Evolutionary conservation across 805 yeast species (phyloP).

Genomic region (Cyberlindnera japonica): DNA sequence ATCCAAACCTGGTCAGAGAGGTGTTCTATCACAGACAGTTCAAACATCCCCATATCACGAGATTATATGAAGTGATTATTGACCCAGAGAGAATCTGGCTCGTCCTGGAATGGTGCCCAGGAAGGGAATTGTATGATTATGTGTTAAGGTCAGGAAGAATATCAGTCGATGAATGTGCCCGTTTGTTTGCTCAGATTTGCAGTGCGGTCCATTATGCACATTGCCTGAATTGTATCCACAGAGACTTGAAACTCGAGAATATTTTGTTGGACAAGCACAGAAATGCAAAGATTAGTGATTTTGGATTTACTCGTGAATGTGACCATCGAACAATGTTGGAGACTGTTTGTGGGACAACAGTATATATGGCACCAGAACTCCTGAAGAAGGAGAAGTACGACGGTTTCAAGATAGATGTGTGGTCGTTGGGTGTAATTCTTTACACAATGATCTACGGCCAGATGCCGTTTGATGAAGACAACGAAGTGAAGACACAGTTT

Average conservation of each 20-base stretch:
- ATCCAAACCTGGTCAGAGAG: slow-evolving; percentile 86
- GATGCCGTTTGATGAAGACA: slow-evolving; percentile 89
- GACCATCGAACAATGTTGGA: slow-evolving; percentile 54
- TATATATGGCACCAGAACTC: slow-evolving; percentile 96
- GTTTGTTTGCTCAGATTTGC: slow-evolving; percentile 58
- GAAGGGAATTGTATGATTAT: slow-evolving; percentile 69
- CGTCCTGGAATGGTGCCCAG: slow-evolving; percentile 86
- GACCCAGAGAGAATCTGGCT: slow-evolving; percentile 81
- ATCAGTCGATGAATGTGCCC: slow-evolving; percentile 45
- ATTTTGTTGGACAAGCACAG: slow-evolving; percentile 55
- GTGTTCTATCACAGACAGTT: slow-evolving; percentile 85
- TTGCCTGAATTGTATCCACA: slow-evolving; percentile 70
- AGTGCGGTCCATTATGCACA: slow-evolving; percentile 69
- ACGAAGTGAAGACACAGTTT: slow-evolving; percentile 54
- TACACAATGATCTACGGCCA: slow-evolving; percentile 81
- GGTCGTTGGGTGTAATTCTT: slow-evolving; percentile 89
- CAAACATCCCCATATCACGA: slow-evolving; percentile 77
- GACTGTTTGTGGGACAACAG: slow-evolving; percentile 91
- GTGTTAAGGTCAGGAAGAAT: slow-evolving; percentile 51
- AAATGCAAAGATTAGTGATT: slow-evolving; percentile 78
- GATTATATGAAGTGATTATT: slow-evolving; percentile 72
- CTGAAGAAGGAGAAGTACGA: slow-evolving; percentile 63
- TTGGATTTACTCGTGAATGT: slow-evolving; percentile 88
- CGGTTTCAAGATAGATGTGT: slow-evolving; percentile 79
- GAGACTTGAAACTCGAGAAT: slow-evolving; percentile 84